Evolutionary conservation across 768 basidiomycete genomes (phyloP).

Genomic region (Russula griseocarnosa): DNA sequence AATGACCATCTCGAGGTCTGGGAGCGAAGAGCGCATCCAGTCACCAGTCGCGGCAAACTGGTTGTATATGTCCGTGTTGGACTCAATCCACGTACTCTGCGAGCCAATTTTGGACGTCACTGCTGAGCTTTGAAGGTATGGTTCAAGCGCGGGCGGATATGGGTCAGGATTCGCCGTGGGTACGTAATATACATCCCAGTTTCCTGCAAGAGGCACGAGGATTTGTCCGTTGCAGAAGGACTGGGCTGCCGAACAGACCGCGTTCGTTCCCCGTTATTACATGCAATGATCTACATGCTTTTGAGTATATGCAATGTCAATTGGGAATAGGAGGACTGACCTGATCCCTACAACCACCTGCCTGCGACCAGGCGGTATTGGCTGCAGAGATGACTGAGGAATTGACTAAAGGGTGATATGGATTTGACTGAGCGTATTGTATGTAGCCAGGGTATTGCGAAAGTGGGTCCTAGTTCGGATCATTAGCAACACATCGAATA

Average conservation of each 20-base stretch:
- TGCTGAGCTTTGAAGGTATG: conserved; percentile 34
- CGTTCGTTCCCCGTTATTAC: conserved; percentile 44
- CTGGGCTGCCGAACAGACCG: conserved; percentile 40
- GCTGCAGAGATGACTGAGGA: conserved; percentile 40
- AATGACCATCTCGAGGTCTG: conserved; percentile 49
- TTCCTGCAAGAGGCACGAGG: conserved; percentile 33
- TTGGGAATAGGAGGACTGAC: conserved; percentile 30
- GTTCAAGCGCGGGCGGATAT: conserved; percentile 45
- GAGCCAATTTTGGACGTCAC: conserved; percentile 42
- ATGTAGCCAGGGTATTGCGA: conserved; percentile 58
- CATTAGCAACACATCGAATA: neutral
- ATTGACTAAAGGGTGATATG: conserved; percentile 52
- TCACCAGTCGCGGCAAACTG: conserved; percentile 52
- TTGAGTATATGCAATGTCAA: neutral
- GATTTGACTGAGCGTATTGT: conserved; percentile 50
- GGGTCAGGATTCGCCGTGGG: conserved; percentile 43
- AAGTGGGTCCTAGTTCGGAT: conserved; percentile 36
- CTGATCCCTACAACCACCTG: conserved; percentile 49
- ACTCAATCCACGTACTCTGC: conserved; percentile 41
- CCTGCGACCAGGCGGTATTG: conserved; percentile 41
- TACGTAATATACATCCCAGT: conserved; percentile 55
- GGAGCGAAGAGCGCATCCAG: conserved; percentile 51
- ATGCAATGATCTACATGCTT: conserved; percentile 44
- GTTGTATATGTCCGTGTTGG: conserved; percentile 37
- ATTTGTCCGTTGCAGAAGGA: conserved; percentile 55